phyloP scores from a whole-genome alignment of 495 filamentous ascomycete genomes.

The Tuber melanosporum region DNA sequence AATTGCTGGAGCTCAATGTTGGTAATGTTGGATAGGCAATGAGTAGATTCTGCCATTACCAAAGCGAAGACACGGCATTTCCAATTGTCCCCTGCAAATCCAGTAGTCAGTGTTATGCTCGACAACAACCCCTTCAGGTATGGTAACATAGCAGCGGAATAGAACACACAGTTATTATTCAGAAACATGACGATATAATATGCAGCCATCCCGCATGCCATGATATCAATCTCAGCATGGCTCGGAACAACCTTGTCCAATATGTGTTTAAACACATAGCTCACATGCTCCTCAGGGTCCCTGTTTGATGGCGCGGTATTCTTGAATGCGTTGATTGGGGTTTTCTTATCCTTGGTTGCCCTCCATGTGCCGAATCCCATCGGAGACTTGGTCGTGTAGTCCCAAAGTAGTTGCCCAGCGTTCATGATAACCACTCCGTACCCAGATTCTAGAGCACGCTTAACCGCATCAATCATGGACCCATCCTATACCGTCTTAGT shows the following conservation, averaged over 20 bases:
- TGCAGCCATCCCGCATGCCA: slow-evolving; percentile 45
- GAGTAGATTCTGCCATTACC: slow-evolving; percentile 31
- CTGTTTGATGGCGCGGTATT: slow-evolving; percentile 56
- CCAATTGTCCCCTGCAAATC: slow-evolving; percentile 27
- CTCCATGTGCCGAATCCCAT: slow-evolving; percentile 53
- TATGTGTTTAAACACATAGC: slow-evolving; percentile 58
- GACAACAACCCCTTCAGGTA: not conserved
- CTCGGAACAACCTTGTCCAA: slow-evolving; percentile 47
- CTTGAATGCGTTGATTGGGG: slow-evolving; percentile 48
- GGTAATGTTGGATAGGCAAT: slow-evolving; percentile 27
- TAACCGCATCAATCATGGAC: slow-evolving; percentile 34
- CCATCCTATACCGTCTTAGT: slow-evolving; percentile 24
- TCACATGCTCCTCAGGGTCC: slow-evolving; percentile 52
- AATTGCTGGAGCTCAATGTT: slow-evolving; percentile 26
- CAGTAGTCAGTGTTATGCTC: slow-evolving; percentile 10
- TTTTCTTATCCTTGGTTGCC: slow-evolving; percentile 49
- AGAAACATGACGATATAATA: slow-evolving; percentile 27
- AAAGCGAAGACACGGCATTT: slow-evolving; percentile 29
- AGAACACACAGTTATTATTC: slow-evolving; percentile 28
- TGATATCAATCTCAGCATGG: slow-evolving; percentile 55
- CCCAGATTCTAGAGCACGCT: slow-evolving; percentile 21
- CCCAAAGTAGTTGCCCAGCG: slow-evolving; percentile 63
- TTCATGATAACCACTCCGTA: slow-evolving; percentile 61
- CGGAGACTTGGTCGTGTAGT: slow-evolving; percentile 51
- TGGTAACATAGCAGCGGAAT: not conserved